Evolutionary conservation across 1,284 basidiomycete genomes (phyloP), one percentile per base, ranked within the genome.

Genomic region (Ustilago tritici): DNA sequence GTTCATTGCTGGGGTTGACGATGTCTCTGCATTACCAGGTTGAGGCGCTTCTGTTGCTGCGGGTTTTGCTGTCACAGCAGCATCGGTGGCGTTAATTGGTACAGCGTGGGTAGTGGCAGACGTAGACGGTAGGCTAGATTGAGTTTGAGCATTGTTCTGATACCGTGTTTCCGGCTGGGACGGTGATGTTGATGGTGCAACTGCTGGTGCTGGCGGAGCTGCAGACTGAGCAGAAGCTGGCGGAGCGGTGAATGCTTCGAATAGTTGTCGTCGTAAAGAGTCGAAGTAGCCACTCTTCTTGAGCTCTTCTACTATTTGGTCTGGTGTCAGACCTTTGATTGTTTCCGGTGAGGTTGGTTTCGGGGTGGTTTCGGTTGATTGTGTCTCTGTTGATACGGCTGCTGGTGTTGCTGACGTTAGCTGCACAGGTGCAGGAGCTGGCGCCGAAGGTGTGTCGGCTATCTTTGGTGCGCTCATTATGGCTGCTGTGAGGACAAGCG

Each of bases 301-400:
- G 31, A 76, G 65, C 69, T 76, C 74, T 19, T 71, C 59, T 1
- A 72, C 6, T 28, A 76, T 62, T 38, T 71, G 65, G 0, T 76
- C 65, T 3, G 74, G 74, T 4, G 74, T 71, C 54, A 76, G n/a
- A 0, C 68, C 65, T 2, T 65, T 72, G 3, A 62, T 31, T 1
- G 52, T 36, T 3, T 59, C 31, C 6, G 28, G 10, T 53, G 47
- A 11, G 11, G 57, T 15, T 31, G 49, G 49, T 17, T 31, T 32
- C 28, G 46, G 5, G 9, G 46, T 9, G 23, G 46, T n/a, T 23
- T 49, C 46, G 46, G 46, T n/a, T 15, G 40, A 11, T 43, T 43
- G 6, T 43, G 40, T 43, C 40, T 14, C 40, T 43, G 40, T 14
- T 46, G 43, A 15, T 12, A 41, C 43, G 8, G 43, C n/a, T 46